A percentile compares a stretch with the other conserved stretches of the same genome.
These are phyloP conservation scores for Azolla pinnata DNA, from an alignment of 75 land plant genomes.

Conservation along the genomic window DNA sequence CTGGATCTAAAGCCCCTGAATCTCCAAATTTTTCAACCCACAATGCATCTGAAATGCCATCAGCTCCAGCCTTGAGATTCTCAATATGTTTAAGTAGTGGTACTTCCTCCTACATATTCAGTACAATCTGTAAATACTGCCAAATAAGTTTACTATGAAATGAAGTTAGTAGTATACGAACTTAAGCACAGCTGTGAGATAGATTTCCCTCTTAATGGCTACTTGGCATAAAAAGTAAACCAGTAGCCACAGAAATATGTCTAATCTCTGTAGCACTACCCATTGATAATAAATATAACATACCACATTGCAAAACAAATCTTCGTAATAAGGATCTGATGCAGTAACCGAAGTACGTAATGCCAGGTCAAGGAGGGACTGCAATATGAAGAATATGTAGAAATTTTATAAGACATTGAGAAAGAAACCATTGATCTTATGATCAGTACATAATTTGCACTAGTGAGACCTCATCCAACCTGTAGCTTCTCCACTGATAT, in stretches of 20 bases:
- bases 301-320: conserved; percentile 88
- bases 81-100: conserved; percentile 24
- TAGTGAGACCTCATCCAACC: too few relatives aligned
- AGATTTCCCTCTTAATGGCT: too few relatives aligned
- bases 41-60: conserved; percentile 16
- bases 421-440: too few relatives aligned
- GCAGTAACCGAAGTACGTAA: conserved; percentile 87
- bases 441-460: too few relatives aligned
- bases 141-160: too few relatives aligned
- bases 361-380: conserved; percentile 95
- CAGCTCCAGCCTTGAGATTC: conserved; percentile 40
- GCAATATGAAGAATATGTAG: too few relatives aligned
- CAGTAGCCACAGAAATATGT: not conserved
- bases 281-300: too few relatives aligned
- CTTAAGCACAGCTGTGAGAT: too few relatives aligned
- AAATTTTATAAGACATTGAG: too few relatives aligned
- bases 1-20: not conserved
- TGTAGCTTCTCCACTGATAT: conserved; percentile 91
- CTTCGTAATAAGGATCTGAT: conserved; percentile 88
- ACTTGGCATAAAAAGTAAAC: not conserved
- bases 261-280: not conserved
- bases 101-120: conserved; percentile 45
- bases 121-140: not conserved
- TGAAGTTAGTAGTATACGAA: too few relatives aligned
- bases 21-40: not conserved